Evolutionary conservation across 169 alveolate species (phyloP), one percentile per base, ranked within the genome.

Genomic region (Cyclospora cayetanensis): DNA sequence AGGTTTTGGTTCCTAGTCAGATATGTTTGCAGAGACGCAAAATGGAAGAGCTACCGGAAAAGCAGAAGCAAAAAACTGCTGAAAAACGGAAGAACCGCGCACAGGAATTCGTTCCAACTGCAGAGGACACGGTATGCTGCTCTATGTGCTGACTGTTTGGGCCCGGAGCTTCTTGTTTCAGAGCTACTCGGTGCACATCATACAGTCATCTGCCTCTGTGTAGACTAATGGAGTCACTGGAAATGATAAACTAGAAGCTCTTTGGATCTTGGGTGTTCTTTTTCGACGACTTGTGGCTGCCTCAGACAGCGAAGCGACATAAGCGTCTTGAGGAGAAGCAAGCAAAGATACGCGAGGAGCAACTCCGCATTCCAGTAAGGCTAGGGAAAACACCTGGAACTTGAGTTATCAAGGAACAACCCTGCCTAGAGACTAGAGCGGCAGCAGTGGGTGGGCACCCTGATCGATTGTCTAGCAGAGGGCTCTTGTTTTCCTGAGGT

Each of bases 101-200:
- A 20, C 4, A 46, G 25, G 89, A 53, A 35, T 50, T 79, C 74
- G 74, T 39, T 42, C 89, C 89, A n/a, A n/a, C 89, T 7, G 89
- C 22, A 9, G 52, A 46, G 34, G 43, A 79, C 72, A 20, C 72
- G 60, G 60, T 46, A 46, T 11, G 60, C 60, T 11, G 60, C n/a
- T 46, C 7, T 46, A 15, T 46, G n/a, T 46, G n/a, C 60, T 46
- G 60, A 11, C 60, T 46, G 7, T 46, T 46, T 15, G n/a, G 7
- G 60, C 15, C 60, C 15, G 60, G 7, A 46, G 7, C 60, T 15
- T 46, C 60, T 46, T 46, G 60, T 46, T 15, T 46, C 60, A 11
- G n/a, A 11, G 60, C 15, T 15, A 11, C 60, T 46, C 60, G 7
- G 7, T 46, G n/a, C n/a, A n/a, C n/a, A n/a, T n/a, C n/a, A n/a